Conservation (phyloP, 257 asterid species). For the Plantago elongata region DNA sequence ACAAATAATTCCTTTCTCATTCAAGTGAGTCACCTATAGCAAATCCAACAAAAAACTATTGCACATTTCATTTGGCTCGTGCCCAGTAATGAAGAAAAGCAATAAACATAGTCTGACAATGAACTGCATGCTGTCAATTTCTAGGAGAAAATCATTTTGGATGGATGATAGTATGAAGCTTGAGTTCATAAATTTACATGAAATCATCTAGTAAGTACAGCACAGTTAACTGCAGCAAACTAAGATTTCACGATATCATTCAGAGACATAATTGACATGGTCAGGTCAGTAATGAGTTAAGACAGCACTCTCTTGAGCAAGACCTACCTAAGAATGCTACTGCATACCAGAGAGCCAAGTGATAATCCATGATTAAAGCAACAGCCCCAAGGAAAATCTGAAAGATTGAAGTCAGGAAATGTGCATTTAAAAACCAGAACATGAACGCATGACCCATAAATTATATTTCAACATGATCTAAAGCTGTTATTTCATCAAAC, state of each 20-base stretch:
- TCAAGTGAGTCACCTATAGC: background rate
- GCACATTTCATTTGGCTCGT: background rate
- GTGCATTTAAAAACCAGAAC: conserved; percentile 1
- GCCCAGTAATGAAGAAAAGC: background rate
- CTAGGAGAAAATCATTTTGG: background rate
- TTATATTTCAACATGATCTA: no score
- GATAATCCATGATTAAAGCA: conserved; percentile 80
- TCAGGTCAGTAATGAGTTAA: background rate
- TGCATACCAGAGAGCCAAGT: conserved; percentile 85
- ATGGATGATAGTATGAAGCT: conserved; percentile 3
- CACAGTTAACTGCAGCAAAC: conserved; percentile 13
- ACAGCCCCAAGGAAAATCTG: conserved; percentile 84
- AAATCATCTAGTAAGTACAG: conserved; percentile 8
- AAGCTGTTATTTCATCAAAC: no score
- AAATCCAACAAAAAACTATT: conserved; percentile 1
- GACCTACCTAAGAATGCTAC: conserved; percentile 70
- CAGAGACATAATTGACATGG: background rate
- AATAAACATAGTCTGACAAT: background rate
- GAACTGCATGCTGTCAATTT: background rate
- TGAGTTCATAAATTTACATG: conserved; percentile 1
- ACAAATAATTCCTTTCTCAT: background rate
- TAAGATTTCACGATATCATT: background rate
- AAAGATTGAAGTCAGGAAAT: conserved; percentile 23
- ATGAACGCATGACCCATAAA: background rate
- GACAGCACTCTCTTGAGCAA: conserved; percentile 1